Evolutionary conservation across 352 stramenopile species (phyloP).

Genomic region (Phytopythium boreale): DNA sequence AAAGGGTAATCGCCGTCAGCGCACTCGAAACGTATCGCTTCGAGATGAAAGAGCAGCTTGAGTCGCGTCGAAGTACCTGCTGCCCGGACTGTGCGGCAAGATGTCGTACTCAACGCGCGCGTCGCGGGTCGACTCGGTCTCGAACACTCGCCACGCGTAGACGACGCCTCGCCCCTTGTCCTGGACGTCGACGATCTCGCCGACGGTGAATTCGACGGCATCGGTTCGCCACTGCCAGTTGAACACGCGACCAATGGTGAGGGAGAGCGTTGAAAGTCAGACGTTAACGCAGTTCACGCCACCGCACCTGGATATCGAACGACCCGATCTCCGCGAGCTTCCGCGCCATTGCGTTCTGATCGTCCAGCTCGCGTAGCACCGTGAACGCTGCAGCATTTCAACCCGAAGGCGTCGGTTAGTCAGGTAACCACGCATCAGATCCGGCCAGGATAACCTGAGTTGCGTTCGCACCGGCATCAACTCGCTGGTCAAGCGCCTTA

Average conservation of each 20-base stretch:
- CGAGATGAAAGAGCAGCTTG: background rate
- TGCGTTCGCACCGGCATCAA: constrained; percentile 45
- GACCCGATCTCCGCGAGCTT: constrained; percentile 37
- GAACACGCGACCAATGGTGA: background rate
- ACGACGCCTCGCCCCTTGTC: constrained; percentile 54
- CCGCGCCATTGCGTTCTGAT: constrained; percentile 67
- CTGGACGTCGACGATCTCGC: constrained; percentile 67
- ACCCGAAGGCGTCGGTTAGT: background rate
- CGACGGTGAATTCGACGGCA: constrained; percentile 51
- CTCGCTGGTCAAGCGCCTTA: constrained; percentile 27
- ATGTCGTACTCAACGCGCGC: constrained; percentile 65
- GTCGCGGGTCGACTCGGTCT: constrained; percentile 29
- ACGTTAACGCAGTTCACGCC: background rate
- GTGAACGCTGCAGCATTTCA: constrained; percentile 36
- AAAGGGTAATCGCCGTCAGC: background rate
- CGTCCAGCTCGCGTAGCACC: constrained; percentile 48
- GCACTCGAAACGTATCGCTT: background rate
- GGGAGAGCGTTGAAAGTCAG: background rate
- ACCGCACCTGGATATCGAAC: constrained; percentile 50
- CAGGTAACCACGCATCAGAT: background rate
- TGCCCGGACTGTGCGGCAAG: constrained; percentile 49
- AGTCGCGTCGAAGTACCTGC: constrained; percentile 23
- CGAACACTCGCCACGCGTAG: constrained; percentile 46
- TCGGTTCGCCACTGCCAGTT: constrained; percentile 42
- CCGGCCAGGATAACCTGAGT: background rate